A percentile compares a stretch with the other conserved stretches of the same genome.
These are phyloP conservation scores for Phytophthora sojae DNA, from an alignment of 352 stramenopile species.

Conservation along the genomic window DNA sequence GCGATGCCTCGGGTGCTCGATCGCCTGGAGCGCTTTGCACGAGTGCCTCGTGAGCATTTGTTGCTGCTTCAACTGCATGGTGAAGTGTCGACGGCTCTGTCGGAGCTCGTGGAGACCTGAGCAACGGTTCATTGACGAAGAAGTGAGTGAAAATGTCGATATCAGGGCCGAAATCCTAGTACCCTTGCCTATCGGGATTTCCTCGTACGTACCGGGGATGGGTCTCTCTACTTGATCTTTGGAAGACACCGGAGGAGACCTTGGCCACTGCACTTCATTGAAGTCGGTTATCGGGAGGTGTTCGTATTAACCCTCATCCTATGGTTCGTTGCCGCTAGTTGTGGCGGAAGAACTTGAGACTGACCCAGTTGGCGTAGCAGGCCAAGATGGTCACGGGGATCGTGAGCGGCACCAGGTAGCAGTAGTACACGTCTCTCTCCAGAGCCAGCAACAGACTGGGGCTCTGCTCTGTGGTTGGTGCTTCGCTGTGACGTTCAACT, in stretches of 20 bases:
- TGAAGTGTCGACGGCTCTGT: constrained; percentile 21
- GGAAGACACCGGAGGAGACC: no score
- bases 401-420: constrained; percentile 79
- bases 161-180: neutral
- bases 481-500: neutral
- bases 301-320: no score
- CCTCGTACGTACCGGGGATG: no score
- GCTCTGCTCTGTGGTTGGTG: neutral
- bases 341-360: constrained; percentile 89
- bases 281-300: no score
- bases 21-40: constrained; percentile 21
- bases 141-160: neutral
- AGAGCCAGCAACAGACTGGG: constrained; percentile 49
- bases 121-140: neutral
- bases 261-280: no score
- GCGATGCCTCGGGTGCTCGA: constrained; percentile 16
- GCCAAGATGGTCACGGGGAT: constrained; percentile 80
- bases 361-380: constrained; percentile 86
- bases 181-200: no score
- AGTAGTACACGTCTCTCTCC: constrained; percentile 81
- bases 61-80: constrained; percentile 21
- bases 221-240: no score
- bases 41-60: neutral
- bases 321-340: constrained; percentile 46
- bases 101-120: neutral